Conservation (phyloP, 2,329 filamentous ascomycete species). For the Geosmithia flava region DNA sequence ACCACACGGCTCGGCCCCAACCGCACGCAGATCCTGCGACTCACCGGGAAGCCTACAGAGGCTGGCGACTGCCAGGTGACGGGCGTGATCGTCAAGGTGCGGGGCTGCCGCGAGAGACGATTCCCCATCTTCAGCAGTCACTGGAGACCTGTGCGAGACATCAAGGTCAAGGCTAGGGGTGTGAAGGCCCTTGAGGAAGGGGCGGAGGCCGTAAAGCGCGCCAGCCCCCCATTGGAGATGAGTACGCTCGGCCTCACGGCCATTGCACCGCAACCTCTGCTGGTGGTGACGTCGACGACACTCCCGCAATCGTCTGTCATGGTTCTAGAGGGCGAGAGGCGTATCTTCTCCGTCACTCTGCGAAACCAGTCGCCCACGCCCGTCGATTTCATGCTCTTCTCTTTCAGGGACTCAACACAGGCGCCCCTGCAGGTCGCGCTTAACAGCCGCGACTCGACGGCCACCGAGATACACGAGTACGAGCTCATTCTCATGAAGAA, state of each 20-base stretch:
- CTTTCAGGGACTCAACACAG: conserved; percentile 82
- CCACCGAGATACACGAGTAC: conserved; percentile 74
- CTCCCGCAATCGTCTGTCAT: conserved; percentile 78
- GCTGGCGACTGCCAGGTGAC: conserved; percentile 61
- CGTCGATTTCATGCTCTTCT: conserved; percentile 76
- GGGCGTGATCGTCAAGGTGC: conserved; percentile 69
- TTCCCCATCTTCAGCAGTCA: conserved; percentile 74
- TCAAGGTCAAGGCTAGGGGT: conserved; percentile 68
- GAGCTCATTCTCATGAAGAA: conserved; percentile 68
- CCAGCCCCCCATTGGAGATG: conserved; percentile 24
- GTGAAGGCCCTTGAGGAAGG: conserved; percentile 42
- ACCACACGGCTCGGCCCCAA: conserved; percentile 66
- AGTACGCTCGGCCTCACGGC: conserved; percentile 55
- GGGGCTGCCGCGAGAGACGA: conserved; percentile 66
- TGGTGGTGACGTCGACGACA: conserved; percentile 64
- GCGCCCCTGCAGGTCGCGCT: conserved; percentile 63
- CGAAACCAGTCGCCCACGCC: conserved; percentile 67
- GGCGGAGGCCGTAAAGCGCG: conserved; percentile 22
- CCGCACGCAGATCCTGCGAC: conserved; percentile 63
- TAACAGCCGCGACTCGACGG: conserved; percentile 61
- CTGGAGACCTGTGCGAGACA: conserved; percentile 58
- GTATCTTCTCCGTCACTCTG: conserved; percentile 65
- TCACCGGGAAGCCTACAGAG: conserved; percentile 55
- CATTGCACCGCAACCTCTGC: conserved; percentile 65
- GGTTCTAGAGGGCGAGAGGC: conserved; percentile 82